Conservation (phyloP, 2,329 filamentous ascomycete species). For the Didymella pinodella region DNA sequence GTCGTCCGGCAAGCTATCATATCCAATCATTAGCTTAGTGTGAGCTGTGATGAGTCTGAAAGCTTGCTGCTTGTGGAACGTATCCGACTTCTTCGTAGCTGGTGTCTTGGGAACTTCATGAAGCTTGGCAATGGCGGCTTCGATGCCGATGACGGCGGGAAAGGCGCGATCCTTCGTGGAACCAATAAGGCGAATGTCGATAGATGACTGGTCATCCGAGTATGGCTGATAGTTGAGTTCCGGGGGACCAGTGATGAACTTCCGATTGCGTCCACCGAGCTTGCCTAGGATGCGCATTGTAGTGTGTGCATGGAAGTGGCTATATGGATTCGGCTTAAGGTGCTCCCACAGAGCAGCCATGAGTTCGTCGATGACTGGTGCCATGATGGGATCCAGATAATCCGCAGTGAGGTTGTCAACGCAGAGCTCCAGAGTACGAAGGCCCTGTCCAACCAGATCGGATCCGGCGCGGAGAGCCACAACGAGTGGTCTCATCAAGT, state of each 20-base stretch:
- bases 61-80: constrained; percentile 92
- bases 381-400: constrained; percentile 98
- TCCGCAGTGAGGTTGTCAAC: constrained; percentile 98
- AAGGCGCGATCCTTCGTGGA: constrained; percentile 90
- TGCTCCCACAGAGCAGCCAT: constrained; percentile 99
- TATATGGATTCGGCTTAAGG: constrained; percentile 90
- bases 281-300: constrained; percentile 98
- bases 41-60: constrained; percentile 87
- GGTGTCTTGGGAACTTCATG: constrained; percentile 76
- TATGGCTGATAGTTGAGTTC: constrained; percentile 84
- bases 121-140: constrained; percentile 86
- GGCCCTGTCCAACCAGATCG: constrained; percentile 91
- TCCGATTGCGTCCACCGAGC: constrained; percentile 91
- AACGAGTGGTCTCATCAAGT: constrained; percentile 96
- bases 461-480: constrained; percentile 90
- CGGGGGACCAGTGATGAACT: constrained; percentile 90
- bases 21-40: constrained; percentile 87
- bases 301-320: constrained; percentile 96
- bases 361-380: constrained; percentile 96
- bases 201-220: constrained; percentile 85
- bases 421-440: constrained; percentile 92
- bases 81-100: constrained; percentile 72
- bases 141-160: constrained; percentile 83
- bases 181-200: constrained; percentile 87
- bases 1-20: constrained; percentile 88